Conservation (phyloP, 129 eudicot genomes). For the Tagetes patula region DNA sequence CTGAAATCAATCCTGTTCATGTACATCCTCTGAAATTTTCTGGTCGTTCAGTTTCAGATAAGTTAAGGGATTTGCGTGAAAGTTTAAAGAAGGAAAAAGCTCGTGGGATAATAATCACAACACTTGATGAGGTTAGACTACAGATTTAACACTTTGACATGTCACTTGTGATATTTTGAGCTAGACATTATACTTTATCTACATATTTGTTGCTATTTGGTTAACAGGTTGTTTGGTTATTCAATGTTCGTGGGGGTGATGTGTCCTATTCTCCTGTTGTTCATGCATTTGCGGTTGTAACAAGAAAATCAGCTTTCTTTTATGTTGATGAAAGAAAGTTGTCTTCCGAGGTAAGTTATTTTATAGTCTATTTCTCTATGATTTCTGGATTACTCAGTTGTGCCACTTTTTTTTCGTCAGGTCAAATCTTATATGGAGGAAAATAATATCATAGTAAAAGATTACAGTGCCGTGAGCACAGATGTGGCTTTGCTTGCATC, state of each 20-base stretch:
- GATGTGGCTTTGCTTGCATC: constrained; percentile 81
- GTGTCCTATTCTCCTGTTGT: constrained; percentile 93
- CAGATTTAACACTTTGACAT: neutral
- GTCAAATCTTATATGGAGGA: constrained; percentile 64
- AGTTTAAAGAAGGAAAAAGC: constrained; percentile 65
- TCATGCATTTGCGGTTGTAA: constrained; percentile 89
- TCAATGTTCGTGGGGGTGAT: constrained; percentile 84
- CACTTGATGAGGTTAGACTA: constrained; percentile 81
- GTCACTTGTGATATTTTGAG: neutral
- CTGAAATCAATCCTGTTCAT: constrained; percentile 63
- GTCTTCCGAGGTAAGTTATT: constrained; percentile 68
- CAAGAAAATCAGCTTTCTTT: constrained; percentile 69
- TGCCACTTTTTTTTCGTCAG: constrained; percentile 35
- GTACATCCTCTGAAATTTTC: constrained; percentile 79
- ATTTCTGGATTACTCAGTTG: neutral
- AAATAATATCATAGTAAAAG: constrained; percentile 69
- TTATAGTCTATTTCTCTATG: constrained; percentile 3
- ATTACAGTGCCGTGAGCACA: constrained; percentile 68
- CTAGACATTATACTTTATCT: neutral
- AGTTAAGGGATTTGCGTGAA: constrained; percentile 73
- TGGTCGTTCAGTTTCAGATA: constrained; percentile 85
- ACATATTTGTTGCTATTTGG: constrained; percentile 14
- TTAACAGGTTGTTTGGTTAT: constrained; percentile 91
- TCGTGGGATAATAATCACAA: constrained; percentile 62
- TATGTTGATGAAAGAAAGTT: constrained; percentile 83